These are phyloP conservation scores for Dorcoceras hygrometricum DNA, from an alignment of 257 asterid genomes.

Conservation along the genomic window DNA sequence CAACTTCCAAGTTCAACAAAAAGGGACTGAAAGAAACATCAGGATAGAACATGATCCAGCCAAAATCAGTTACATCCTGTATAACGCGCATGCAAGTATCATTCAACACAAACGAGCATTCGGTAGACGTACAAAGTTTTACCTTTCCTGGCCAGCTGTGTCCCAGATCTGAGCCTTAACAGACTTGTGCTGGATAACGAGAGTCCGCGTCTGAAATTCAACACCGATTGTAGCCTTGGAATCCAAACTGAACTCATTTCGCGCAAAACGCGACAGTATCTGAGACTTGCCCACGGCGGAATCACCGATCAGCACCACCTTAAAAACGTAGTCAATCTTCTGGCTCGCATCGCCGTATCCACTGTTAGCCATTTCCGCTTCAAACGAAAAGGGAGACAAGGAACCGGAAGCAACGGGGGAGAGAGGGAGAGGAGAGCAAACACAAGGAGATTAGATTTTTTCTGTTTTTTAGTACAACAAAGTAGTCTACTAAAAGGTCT, in stretches of 20 bases:
- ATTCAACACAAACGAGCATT: not conserved
- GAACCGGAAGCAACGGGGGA: not conserved
- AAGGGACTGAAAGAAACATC: not conserved
- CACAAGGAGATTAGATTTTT: not conserved
- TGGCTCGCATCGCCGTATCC: constrained; percentile 40
- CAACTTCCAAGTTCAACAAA: not conserved
- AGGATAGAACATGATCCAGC: not conserved
- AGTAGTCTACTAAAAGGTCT: not conserved
- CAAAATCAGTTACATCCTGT: not conserved
- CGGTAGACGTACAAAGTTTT: not conserved
- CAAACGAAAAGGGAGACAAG: not conserved
- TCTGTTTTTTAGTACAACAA: no score
- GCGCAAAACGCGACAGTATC: constrained; percentile 43
- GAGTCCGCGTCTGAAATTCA: constrained; percentile 54
- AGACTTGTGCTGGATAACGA: constrained; percentile 48
- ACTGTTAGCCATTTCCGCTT: constrained; percentile 10
- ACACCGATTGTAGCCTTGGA: constrained; percentile 59
- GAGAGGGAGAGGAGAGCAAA: not conserved
- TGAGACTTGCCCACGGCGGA: constrained; percentile 62
- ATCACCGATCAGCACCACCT: constrained; percentile 55
- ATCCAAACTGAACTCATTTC: constrained; percentile 55
- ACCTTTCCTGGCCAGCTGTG: constrained; percentile 62
- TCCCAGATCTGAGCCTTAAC: constrained; percentile 68
- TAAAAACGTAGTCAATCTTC: constrained; percentile 51
- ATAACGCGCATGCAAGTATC: not conserved